phyloP scores from a whole-genome alignment of 2,329 filamentous ascomycete species.

The Corynespora cassiicola region DNA sequence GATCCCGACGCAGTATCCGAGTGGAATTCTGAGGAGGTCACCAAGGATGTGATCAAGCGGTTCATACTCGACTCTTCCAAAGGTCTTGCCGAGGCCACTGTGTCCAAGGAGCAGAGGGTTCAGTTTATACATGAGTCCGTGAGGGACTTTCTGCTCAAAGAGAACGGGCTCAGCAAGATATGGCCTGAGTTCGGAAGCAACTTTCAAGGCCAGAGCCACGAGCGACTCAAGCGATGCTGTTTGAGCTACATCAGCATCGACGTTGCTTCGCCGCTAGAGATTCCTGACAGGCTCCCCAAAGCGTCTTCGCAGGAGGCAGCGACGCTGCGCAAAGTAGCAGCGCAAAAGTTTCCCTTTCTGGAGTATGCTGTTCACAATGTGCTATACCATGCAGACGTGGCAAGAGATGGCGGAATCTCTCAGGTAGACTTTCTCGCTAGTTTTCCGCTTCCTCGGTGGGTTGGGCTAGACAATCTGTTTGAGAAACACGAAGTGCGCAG shows the following conservation, averaged over 20 bases:
- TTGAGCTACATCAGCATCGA: constrained; percentile 44
- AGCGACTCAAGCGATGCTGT: constrained; percentile 54
- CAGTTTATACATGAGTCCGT: constrained; percentile 42
- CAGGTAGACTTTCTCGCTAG: constrained; percentile 19
- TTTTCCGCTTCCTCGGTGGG: constrained; percentile 41
- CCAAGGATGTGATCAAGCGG: constrained; percentile 11
- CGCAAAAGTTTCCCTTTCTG: constrained; percentile 52
- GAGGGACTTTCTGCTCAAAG: constrained; percentile 49
- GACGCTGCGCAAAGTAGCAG: constrained; percentile 11
- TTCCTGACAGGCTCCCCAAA: constrained; percentile 10
- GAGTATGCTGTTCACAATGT: constrained; percentile 52
- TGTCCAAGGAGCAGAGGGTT: constrained; percentile 19
- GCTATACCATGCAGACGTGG: constrained; percentile 50
- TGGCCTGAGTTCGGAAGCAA: constrained; percentile 42
- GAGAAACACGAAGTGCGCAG: constrained; percentile 28
- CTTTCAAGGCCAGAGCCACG: constrained; percentile 47
- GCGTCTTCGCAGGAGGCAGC: constrained; percentile 8
- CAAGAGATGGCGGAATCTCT: constrained; percentile 30
- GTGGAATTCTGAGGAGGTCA: constrained; percentile 21
- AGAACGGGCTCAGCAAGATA: constrained; percentile 36
- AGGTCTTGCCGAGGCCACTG: constrained; percentile 26
- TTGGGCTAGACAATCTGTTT: constrained; percentile 39
- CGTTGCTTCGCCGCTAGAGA: constrained; percentile 4
- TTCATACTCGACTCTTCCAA: constrained; percentile 32
- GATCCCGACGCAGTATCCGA: constrained; percentile 10